phyloP scores from a whole-genome alignment of 2,329 filamentous ascomycete species.

The Fusarium gaditjirri region DNA sequence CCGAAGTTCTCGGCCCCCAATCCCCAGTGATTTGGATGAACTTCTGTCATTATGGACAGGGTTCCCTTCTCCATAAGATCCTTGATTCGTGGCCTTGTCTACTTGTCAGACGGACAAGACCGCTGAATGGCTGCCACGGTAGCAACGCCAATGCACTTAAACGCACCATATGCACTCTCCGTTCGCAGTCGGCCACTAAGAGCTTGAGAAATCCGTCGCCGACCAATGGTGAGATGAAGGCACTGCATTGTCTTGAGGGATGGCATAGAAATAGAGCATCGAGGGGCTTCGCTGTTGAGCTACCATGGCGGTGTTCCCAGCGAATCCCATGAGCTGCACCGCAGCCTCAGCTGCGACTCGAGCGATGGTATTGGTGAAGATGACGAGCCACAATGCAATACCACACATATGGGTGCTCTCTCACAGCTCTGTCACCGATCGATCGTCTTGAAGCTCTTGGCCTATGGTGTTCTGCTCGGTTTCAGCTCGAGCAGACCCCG shows the following conservation, averaged over 20 bases:
- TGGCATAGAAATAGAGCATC: slow-evolving; percentile 32
- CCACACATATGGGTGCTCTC: slow-evolving; percentile 28
- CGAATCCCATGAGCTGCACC: slow-evolving; percentile 22
- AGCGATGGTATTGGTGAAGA: slow-evolving; percentile 11
- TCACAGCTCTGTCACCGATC: slow-evolving; percentile 23
- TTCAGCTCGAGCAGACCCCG: slow-evolving; percentile 22
- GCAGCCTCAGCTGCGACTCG: slow-evolving; percentile 17
- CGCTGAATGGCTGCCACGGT: slow-evolving; percentile 36
- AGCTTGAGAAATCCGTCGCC: slow-evolving; percentile 15
- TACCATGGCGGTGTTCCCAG: slow-evolving; percentile 25
- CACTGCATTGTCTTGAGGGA: slow-evolving; percentile 13
- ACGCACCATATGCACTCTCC: slow-evolving; percentile 34
- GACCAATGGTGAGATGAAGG: slow-evolving; percentile 30
- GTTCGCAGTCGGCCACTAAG: slow-evolving; percentile 25
- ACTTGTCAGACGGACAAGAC: slow-evolving; percentile 22
- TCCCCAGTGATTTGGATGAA: slow-evolving; percentile 23
- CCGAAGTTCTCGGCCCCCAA: slow-evolving; percentile 37
- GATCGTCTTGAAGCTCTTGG: slow-evolving; percentile 28
- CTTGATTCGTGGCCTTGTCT: slow-evolving; percentile 43
- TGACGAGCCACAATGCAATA: slow-evolving; percentile 14
- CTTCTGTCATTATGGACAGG: slow-evolving; percentile 23
- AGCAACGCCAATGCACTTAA: slow-evolving; percentile 38
- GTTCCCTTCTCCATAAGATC: slow-evolving; percentile 1
- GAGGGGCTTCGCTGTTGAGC: slow-evolving; percentile 20
- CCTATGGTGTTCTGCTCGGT: slow-evolving; percentile 14